These are phyloP conservation scores for Exophiala calicioides DNA, from an alignment of 2,329 filamentous ascomycete species.

Conservation along the genomic window DNA sequence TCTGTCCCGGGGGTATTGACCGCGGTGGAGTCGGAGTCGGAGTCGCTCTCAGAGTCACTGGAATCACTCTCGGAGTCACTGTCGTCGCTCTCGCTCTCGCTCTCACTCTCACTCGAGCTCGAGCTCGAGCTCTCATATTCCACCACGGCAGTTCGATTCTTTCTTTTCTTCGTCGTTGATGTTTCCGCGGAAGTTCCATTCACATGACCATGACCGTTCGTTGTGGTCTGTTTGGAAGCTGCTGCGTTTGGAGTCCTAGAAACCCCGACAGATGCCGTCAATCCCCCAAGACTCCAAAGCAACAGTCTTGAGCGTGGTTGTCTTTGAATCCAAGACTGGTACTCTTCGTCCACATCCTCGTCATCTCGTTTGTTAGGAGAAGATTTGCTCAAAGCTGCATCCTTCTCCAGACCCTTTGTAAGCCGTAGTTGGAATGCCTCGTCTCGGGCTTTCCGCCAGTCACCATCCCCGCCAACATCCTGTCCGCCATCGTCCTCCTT, in stretches of 20 bases:
- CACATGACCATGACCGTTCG: slow-evolving; percentile 21
- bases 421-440: slow-evolving; percentile 15
- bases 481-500: slow-evolving; percentile 44
- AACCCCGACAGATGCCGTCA: background rate
- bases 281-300: slow-evolving; percentile 24
- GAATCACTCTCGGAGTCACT: background rate
- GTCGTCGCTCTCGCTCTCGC: slow-evolving; percentile 33
- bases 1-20: too few species aligned
- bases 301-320: slow-evolving; percentile 21
- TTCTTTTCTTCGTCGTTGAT: slow-evolving; percentile 41
- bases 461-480: background rate
- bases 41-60: background rate
- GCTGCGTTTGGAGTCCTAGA: too few species aligned
- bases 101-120: slow-evolving; percentile 45
- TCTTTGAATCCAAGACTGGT: slow-evolving; percentile 23
- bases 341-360: slow-evolving; percentile 26
- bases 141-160: slow-evolving; percentile 45
- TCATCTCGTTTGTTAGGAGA: slow-evolving; percentile 44
- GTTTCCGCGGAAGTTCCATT: slow-evolving; percentile 15
- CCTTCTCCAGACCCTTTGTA: slow-evolving; percentile 5
- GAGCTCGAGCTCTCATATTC: slow-evolving; percentile 32
- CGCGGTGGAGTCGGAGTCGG: background rate
- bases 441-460: slow-evolving; percentile 2
- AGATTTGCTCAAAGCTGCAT: too few species aligned
- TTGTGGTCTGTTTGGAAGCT: background rate